A percentile compares a stretch with the other conserved stretches of the same genome.
Evolutionary conservation across 495 filamentous ascomycete species (phyloP).

Genomic region (Hypoxylon cercidicola): DNA sequence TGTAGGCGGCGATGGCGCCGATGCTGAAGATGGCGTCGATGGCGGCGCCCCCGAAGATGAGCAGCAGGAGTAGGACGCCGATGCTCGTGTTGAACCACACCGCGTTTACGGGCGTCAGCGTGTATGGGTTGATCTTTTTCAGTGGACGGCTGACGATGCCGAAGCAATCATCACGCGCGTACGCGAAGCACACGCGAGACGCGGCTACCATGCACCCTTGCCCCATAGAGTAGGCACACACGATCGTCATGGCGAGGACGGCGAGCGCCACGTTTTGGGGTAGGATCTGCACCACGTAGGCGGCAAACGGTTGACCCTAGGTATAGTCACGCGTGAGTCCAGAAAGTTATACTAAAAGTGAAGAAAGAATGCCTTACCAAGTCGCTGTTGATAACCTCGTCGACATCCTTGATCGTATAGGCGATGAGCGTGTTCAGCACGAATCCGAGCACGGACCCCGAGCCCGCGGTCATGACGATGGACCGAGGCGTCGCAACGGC

Average conservation of each 20-base stretch:
- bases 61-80: constrained; percentile 70
- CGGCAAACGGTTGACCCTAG: constrained; percentile 77
- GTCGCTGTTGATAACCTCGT: constrained; percentile 66
- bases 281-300: constrained; percentile 76
- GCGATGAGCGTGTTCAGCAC: constrained; percentile 80
- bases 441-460: constrained; percentile 78
- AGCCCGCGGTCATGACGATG: constrained; percentile 76
- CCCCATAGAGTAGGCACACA: constrained; percentile 83
- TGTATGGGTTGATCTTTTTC: constrained; percentile 72
- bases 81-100: constrained; percentile 77
- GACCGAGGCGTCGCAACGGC: constrained; percentile 78
- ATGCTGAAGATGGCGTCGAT: constrained; percentile 82
- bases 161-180: constrained; percentile 83
- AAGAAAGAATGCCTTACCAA: constrained; percentile 46
- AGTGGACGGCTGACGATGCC: constrained; percentile 67
- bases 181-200: constrained; percentile 81
- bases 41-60: constrained; percentile 75
- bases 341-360: too few relatives aligned
- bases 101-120: constrained; percentile 79
- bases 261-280: constrained; percentile 72
- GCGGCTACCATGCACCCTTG: constrained; percentile 87
- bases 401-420: constrained; percentile 80
- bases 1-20: constrained; percentile 77
- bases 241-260: constrained; percentile 75
- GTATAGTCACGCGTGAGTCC: background rate